Base-by-base conservation (phyloP, 2,329 filamentous ascomycete genomes). In the Xylaria sp. region DNA sequence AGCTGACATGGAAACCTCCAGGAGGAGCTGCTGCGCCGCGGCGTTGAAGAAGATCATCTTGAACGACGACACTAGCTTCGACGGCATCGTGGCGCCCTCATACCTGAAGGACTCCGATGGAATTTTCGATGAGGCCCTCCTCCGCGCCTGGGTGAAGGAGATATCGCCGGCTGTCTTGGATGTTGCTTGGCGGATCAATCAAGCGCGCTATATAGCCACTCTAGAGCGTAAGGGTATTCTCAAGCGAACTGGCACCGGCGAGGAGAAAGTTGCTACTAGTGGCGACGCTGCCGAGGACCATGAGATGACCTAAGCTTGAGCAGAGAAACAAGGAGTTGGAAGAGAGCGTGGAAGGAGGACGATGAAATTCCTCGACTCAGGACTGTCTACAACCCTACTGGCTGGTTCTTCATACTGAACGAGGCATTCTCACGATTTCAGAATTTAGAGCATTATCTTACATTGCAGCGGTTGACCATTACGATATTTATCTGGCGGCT, bases 11-110 rank as follows among this genome's bases (percentile, higher is more conserved):
- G 2, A 68, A 2, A 2, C 4, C 1, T 64, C 69, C 8, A 76
- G 74, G 42, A 77, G 80, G 1, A 71, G 76, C 0, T 70, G 66
- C 11, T 70, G 78, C 40, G 64, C 78, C 33, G 78, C 77, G 38
- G 81, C 80, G 1, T 67, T 88, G 43, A 83, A 80, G 70, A 78
- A 73, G 60, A 80, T 87, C 54, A 74, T 89, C 25, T 65, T 87
- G 47, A 74, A 82, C 2, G 77, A 74, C 0, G 78, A 84, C 35
- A 45, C 59, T 1, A 73, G 70, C 15, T 81, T 82, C 57, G 80
- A 33, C n/a, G 65, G 77, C 0, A 67, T 79, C 1, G 9, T 40
- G 6, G 53, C 65, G 0, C 70, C 73, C 0, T 56, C 31, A 31
- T 5, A 5, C 1, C 65, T 81, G 17, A 74, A 69, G 47, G 72